Evolutionary conservation across 2,329 filamentous ascomycete species (phyloP).

Genomic region (Phialophora macrospora): DNA sequence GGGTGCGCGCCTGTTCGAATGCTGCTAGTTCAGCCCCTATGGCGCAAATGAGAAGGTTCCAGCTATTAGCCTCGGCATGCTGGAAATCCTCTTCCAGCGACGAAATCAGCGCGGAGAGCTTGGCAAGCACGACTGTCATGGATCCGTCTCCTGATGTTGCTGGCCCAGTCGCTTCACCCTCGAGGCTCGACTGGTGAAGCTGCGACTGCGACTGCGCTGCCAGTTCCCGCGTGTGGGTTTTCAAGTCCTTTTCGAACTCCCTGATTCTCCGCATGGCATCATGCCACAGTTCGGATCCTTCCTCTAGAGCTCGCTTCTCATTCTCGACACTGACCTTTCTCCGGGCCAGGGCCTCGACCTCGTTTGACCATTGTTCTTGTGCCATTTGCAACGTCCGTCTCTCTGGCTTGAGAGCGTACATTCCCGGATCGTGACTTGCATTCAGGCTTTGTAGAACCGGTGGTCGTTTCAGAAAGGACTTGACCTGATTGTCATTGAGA

Average conservation of each 20-base stretch:
- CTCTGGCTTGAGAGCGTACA: constrained; percentile 59
- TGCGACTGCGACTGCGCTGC: constrained; percentile 20
- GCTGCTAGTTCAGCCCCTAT: constrained; percentile 68
- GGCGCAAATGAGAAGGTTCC: constrained; percentile 66
- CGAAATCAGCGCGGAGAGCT: constrained; percentile 33
- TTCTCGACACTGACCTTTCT: constrained; percentile 55
- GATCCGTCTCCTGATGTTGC: constrained; percentile 10
- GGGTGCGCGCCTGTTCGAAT: constrained; percentile 47
- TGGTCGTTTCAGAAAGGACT: constrained; percentile 57
- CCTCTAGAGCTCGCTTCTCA: constrained; percentile 62
- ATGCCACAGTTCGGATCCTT: constrained; percentile 64
- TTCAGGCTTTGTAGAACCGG: constrained; percentile 48
- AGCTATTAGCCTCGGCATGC: constrained; percentile 58
- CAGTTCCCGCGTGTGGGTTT: constrained; percentile 48
- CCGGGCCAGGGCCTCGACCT: constrained; percentile 52
- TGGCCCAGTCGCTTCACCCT: not conserved
- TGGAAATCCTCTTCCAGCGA: constrained; percentile 57
- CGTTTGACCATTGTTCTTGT: constrained; percentile 60
- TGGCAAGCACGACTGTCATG: constrained; percentile 21
- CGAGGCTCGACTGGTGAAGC: constrained; percentile 13
- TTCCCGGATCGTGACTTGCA: constrained; percentile 41
- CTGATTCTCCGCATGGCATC: constrained; percentile 58
- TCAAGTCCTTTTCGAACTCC: constrained; percentile 58
- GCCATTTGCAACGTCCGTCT: constrained; percentile 66
- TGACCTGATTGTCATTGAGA: constrained; percentile 61